Percentiles rank a stretch among this genome's conserved stretches.
Evolutionary conservation across 2,329 filamentous ascomycete genomes (phyloP).

Genomic region (Paecilomyces variotii): DNA sequence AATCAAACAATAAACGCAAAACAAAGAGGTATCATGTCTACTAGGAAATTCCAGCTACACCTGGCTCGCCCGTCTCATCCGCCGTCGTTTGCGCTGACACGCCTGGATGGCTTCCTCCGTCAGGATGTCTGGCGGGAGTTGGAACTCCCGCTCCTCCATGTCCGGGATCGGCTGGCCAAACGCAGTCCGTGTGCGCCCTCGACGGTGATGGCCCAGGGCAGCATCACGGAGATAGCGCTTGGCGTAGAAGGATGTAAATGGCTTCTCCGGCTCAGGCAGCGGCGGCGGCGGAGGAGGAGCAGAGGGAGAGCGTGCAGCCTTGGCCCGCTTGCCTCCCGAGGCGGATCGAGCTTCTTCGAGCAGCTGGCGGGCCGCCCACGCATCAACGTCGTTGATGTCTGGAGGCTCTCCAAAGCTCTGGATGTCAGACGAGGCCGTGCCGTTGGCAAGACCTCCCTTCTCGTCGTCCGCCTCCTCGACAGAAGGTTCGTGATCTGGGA

Average conservation of each 20-base stretch:
- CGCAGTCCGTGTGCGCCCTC: constrained; percentile 62
- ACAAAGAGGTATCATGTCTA: background rate
- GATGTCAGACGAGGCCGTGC: constrained; percentile 12
- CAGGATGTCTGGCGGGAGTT: constrained; percentile 56
- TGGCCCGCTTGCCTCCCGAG: constrained; percentile 31
- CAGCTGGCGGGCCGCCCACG: constrained; percentile 64
- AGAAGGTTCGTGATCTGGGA: constrained; percentile 3
- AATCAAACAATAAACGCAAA: background rate
- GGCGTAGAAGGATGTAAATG: constrained; percentile 80
- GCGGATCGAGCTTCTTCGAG: constrained; percentile 61
- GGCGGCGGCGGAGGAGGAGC: constrained; percentile 14
- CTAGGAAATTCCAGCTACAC: background rate
- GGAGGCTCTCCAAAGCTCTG: constrained; percentile 46
- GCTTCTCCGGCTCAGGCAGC: constrained; percentile 35
- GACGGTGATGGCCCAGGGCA: constrained; percentile 64
- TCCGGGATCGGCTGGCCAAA: constrained; percentile 80
- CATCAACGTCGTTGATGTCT: constrained; percentile 63
- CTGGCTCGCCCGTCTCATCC: constrained; percentile 25
- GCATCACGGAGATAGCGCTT: constrained; percentile 73
- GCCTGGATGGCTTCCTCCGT: constrained; percentile 36
- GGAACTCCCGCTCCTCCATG: constrained; percentile 61
- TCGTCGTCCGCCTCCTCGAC: constrained; percentile 13
- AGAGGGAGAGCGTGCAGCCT: constrained; percentile 6
- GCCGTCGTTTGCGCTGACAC: constrained; percentile 30
- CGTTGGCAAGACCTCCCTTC: constrained; percentile 8